phyloP scores from a whole-genome alignment of 164 flowering plant genomes.

The Pachysandra terminalis region DNA sequence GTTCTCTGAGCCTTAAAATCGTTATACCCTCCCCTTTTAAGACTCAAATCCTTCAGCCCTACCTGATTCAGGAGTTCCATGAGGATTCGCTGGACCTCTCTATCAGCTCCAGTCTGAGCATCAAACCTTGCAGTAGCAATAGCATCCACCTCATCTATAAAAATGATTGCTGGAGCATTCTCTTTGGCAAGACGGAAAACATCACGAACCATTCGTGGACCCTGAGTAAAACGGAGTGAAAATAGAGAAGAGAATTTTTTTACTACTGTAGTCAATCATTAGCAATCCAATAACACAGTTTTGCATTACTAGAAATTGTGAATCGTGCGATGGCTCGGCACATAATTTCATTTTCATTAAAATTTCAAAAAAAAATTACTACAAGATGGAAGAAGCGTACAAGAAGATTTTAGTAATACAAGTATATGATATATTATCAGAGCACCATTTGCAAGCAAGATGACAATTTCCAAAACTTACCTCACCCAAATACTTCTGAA shows the following conservation, averaged over 20 bases:
- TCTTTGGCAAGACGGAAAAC: conserved; percentile 96
- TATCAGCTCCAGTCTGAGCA: conserved; percentile 99
- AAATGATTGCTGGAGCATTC: conserved; percentile 96
- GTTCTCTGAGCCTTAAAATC: background rate
- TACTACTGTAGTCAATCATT: background rate
- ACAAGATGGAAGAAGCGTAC: background rate
- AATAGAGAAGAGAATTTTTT: too few species aligned
- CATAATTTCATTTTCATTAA: too few species aligned
- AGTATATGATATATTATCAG: background rate
- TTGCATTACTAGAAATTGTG: too few species aligned
- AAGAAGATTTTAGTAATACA: background rate
- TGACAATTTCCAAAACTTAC: conserved; percentile 25
- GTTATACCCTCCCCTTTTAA: too few species aligned
- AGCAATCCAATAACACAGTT: background rate
- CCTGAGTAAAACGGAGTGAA: conserved; percentile 35
- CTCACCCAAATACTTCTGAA: conserved; percentile 98
- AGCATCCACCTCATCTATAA: conserved; percentile 98
- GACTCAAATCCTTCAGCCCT: background rate
- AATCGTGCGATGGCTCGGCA: background rate
- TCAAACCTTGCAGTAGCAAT: conserved; percentile 98
- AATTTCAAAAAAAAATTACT: background rate
- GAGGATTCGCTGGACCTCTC: conserved; percentile 96
- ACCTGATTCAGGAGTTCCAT: conserved; percentile 98
- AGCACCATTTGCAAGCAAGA: background rate
- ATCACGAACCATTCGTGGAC: conserved; percentile 98